Percentiles rank a stretch among this genome's conserved stretches.
Conservation (phyloP, 169 alveolate species). For the Perkinsus olseni region DNA sequence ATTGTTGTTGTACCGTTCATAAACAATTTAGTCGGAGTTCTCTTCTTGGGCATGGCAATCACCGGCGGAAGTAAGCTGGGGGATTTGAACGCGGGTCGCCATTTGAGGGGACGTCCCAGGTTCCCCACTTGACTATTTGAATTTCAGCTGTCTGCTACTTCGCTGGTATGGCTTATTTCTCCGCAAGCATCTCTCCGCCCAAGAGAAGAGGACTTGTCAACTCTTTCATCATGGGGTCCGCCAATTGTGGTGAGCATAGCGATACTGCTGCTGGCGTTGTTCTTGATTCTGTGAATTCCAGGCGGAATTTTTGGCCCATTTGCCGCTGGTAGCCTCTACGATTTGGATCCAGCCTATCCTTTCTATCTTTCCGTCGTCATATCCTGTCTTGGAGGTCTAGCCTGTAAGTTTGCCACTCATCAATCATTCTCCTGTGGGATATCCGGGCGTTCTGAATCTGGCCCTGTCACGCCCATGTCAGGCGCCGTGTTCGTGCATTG, state of each 20-base stretch:
- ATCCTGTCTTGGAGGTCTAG: not conserved
- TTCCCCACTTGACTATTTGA: not conserved
- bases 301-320: not conserved
- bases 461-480: no score
- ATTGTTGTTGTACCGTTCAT: not conserved
- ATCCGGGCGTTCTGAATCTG: no score
- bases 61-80: not conserved
- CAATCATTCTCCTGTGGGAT: no score
- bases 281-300: no score
- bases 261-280: no score
- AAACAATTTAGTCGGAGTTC: not conserved
- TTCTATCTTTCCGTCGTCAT: not conserved
- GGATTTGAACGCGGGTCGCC: not conserved
- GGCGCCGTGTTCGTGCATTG: no score
- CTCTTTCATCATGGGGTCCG: not conserved
- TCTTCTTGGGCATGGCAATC: not conserved
- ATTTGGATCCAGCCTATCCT: not conserved
- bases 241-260: not conserved
- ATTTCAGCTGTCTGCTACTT: not conserved
- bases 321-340: not conserved
- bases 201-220: not conserved
- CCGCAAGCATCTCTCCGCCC: not conserved
- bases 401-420: not conserved
- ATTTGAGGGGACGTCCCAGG: no score
- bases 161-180: not conserved